These are phyloP conservation scores for Yamadazyma dushanensis DNA, from an alignment of 1,139 yeast genomes.

Conservation along the genomic window DNA sequence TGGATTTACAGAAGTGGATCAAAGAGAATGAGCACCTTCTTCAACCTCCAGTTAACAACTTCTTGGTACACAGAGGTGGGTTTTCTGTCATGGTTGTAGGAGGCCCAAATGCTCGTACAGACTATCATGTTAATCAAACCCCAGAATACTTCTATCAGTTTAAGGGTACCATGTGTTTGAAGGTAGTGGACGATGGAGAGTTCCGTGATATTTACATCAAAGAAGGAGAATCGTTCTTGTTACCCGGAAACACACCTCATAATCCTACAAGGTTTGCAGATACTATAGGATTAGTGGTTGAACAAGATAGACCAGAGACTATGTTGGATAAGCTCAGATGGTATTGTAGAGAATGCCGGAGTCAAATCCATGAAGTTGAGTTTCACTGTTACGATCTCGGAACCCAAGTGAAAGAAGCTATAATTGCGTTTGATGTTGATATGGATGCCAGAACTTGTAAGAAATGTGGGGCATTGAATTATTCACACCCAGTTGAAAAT, in stretches of 20 bases:
- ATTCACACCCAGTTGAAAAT: slow-evolving; percentile 33
- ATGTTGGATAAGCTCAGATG: slow-evolving; percentile 73
- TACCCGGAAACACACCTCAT: slow-evolving; percentile 86
- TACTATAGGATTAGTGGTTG: slow-evolving; percentile 92
- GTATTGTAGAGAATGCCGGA: slow-evolving; percentile 76
- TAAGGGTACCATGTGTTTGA: slow-evolving; percentile 81
- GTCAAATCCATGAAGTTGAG: slow-evolving; percentile 63
- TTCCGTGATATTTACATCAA: slow-evolving; percentile 73
- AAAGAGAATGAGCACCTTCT: slow-evolving; percentile 70
- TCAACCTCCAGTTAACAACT: slow-evolving; percentile 92
- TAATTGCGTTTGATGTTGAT: slow-evolving; percentile 66
- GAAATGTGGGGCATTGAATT: slow-evolving; percentile 70
- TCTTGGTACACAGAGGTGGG: slow-evolving; percentile 86
- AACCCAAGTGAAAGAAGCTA: slow-evolving; percentile 85
- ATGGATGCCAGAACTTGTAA: slow-evolving; percentile 67
- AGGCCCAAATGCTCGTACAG: slow-evolving; percentile 92
- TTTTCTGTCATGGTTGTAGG: slow-evolving; percentile 94
- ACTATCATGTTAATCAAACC: slow-evolving; percentile 89
- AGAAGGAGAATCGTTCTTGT: slow-evolving; percentile 85
- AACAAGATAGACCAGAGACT: slow-evolving; percentile 82
- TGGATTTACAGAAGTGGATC: slow-evolving; percentile 80
- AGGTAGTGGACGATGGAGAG: slow-evolving; percentile 76
- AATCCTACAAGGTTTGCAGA: slow-evolving; percentile 84
- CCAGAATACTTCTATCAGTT: slow-evolving; percentile 92
- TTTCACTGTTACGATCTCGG: slow-evolving; percentile 84